Conservation (phyloP, 345 rosid genomes). For the Mallotus nudiflorus region DNA sequence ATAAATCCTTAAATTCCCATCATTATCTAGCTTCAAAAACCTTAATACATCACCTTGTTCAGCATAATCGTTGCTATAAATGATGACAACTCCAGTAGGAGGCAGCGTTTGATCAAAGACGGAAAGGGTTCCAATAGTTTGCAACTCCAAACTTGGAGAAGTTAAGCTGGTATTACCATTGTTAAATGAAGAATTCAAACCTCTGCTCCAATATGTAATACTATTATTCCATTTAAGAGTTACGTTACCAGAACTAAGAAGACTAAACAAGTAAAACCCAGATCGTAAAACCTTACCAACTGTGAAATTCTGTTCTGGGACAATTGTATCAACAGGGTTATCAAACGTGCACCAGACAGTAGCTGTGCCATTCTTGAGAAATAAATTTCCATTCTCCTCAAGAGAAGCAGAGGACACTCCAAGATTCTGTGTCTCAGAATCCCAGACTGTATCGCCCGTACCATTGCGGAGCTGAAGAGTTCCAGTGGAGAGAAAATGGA, state of each 20-base stretch:
- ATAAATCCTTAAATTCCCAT: conserved; percentile 68
- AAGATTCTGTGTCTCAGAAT: conserved; percentile 35
- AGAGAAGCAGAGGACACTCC: conserved; percentile 57
- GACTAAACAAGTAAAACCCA: conserved; percentile 48
- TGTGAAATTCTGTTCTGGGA: conserved; percentile 50
- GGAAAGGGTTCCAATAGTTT: conserved; percentile 43
- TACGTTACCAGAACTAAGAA: conserved; percentile 41
- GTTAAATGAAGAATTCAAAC: conserved; percentile 47
- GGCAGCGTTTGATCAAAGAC: conserved; percentile 35
- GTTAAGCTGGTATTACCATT: conserved; percentile 31
- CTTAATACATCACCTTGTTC: conserved; percentile 50
- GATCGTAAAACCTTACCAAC: conserved; percentile 28
- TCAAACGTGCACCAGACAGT: conserved; percentile 60
- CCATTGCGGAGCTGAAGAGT: conserved; percentile 56
- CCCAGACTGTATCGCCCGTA: conserved; percentile 59
- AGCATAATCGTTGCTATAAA: conserved; percentile 55
- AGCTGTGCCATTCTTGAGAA: conserved; percentile 23
- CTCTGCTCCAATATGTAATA: conserved; percentile 45
- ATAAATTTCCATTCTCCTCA: conserved; percentile 49
- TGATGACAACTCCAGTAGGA: conserved; percentile 29
- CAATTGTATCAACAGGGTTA: conserved; percentile 45
- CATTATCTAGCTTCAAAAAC: conserved; percentile 54
- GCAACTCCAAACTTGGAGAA: conserved; percentile 49
- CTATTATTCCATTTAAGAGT: conserved; percentile 53
- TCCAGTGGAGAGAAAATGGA: conserved; percentile 53